A percentile compares a stretch with the other conserved stretches of the same genome.
Evolutionary conservation across 2,329 filamentous ascomycete species (phyloP).

Genomic region (Dendryphion nanum): DNA sequence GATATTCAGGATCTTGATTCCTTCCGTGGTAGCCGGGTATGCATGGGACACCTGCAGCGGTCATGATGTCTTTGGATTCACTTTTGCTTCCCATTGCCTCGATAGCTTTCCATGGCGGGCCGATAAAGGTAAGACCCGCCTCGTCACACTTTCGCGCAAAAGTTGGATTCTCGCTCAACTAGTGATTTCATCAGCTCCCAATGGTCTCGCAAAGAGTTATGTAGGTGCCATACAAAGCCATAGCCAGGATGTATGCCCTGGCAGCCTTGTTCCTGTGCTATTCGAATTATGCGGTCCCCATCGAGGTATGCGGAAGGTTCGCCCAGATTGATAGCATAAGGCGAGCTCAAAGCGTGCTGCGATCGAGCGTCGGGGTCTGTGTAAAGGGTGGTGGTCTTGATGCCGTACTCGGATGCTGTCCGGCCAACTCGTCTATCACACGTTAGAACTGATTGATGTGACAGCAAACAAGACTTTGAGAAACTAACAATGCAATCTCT

Average conservation of each 20-base stretch:
- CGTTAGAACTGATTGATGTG: neutral
- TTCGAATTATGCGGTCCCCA: conserved; percentile 83
- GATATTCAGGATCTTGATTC: conserved; percentile 67
- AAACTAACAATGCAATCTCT: conserved; percentile 76
- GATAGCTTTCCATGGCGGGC: conserved; percentile 75
- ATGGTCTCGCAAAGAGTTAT: neutral
- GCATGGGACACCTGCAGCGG: conserved; percentile 86
- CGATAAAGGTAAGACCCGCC: conserved; percentile 91
- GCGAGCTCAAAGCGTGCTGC: conserved; percentile 84
- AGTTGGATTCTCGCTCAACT: conserved; percentile 82
- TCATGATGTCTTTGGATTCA: conserved; percentile 95
- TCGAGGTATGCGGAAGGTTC: conserved; percentile 86
- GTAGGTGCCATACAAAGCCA: conserved; percentile 61
- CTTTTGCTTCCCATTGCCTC: conserved; percentile 89
- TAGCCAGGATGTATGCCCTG: conserved; percentile 94
- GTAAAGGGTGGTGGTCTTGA: conserved; percentile 90
- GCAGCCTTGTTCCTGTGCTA: conserved; percentile 83
- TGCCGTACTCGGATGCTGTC: conserved; percentile 84
- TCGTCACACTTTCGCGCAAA: conserved; percentile 88
- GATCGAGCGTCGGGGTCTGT: conserved; percentile 85
- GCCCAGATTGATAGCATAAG: conserved; percentile 80
- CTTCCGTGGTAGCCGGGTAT: conserved; percentile 92
- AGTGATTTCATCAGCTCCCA: neutral
- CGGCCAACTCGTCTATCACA: conserved; percentile 69
- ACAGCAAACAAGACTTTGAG: neutral